These are phyloP conservation scores for Solanum chilense DNA, from an alignment of 257 asterid genomes.

Conservation along the genomic window DNA sequence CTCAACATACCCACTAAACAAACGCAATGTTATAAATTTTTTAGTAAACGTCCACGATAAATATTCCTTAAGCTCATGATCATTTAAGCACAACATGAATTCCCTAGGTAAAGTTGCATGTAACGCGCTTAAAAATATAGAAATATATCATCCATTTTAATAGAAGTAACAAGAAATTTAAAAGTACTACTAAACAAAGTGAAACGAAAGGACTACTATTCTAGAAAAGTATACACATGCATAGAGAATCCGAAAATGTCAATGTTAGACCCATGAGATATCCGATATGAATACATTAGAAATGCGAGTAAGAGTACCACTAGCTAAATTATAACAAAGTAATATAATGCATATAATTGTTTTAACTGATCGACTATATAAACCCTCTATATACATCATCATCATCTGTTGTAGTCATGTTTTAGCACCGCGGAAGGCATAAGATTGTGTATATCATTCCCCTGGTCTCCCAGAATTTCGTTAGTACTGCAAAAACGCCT, in stretches of 20 bases:
- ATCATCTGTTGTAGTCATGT: background rate
- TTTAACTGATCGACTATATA: background rate
- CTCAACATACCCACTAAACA: background rate
- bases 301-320: background rate
- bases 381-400: background rate
- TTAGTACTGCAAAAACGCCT: constrained; percentile 8
- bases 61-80: background rate
- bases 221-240: background rate
- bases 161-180: background rate
- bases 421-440: constrained; percentile 28
- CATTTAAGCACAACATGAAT: background rate
- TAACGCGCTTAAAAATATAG: background rate
- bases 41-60: background rate
- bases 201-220: background rate
- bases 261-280: background rate
- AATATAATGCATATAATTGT: background rate
- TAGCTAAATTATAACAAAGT: background rate
- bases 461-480: constrained; percentile 14
- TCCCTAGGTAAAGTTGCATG: background rate
- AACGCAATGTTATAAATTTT: background rate
- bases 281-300: background rate
- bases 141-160: background rate
- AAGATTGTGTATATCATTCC: constrained; percentile 42
- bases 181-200: background rate
- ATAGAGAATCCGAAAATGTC: background rate